Evolutionary conservation across 495 filamentous ascomycete genomes (phyloP), one percentile per base, ranked within the genome.

Genomic region (Penicilliopsis zonata): DNA sequence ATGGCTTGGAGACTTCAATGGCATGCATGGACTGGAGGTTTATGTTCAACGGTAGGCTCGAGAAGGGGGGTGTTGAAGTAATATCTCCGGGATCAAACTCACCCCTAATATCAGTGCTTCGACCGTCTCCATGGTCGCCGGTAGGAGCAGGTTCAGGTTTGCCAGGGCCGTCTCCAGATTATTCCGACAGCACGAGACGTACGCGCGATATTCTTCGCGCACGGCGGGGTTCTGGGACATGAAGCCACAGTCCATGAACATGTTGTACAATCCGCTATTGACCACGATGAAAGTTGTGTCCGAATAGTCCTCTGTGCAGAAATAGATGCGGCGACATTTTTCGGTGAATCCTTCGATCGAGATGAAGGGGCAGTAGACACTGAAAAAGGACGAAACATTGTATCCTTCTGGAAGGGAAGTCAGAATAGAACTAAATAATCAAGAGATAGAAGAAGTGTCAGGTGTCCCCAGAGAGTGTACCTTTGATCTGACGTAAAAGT

Each of bases 1-100:
- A 74, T 1, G 74, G 74, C 22, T 76, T 74, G 5, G 70, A 74
- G 7, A 70, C 63, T 29, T 82, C 74, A 19, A 80, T 63, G 10
- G 72, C 69, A 43, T 76, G 74, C 22, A 59, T 47, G 28, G 65
- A 54, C 65, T 66, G 18, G 5, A 2, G 9, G 12, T n/a, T n/a
- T n/a, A n/a, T n/a, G n/a, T n/a, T n/a, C n/a, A n/a, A n/a, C n/a
- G n/a, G n/a, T n/a, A n/a, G n/a, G n/a, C n/a, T n/a, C n/a, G n/a
- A n/a, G n/a, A n/a, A n/a, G n/a, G n/a, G n/a, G n/a, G n/a, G n/a
- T n/a, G n/a, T n/a, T n/a, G n/a, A n/a, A n/a, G n/a, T n/a, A n/a
- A n/a, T n/a, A n/a, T n/a, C n/a, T n/a, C n/a, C n/a, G n/a, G 10
- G 12, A 5, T 28, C 21, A 24, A 24, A 53, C 63, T 56, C 38